Evolutionary conservation across 2,329 filamentous ascomycete species (phyloP).

Genomic region (Aureobasidium leucospermi): DNA sequence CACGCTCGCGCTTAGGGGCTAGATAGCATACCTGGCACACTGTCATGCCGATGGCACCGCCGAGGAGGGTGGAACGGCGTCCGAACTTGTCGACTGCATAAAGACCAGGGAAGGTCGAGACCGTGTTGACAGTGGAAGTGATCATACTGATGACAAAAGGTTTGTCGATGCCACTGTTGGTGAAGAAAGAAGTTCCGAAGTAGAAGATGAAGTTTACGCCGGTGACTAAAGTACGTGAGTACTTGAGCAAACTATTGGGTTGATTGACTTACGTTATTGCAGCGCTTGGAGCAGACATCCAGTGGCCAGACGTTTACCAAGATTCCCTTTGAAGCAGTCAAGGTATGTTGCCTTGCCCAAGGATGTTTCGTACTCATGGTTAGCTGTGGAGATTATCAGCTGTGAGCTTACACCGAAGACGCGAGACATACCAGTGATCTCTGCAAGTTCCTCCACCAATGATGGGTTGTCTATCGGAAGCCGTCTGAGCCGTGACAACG

Average conservation of each 20-base stretch:
- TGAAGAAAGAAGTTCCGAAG: constrained; percentile 67
- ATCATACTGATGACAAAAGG: constrained; percentile 46
- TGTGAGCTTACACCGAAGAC: no score
- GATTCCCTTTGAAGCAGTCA: constrained; percentile 52
- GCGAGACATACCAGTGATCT: constrained; percentile 51
- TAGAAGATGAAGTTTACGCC: constrained; percentile 58
- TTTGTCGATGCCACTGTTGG: constrained; percentile 24
- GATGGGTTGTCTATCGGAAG: constrained; percentile 63
- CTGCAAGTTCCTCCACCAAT: constrained; percentile 58
- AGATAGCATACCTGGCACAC: no score
- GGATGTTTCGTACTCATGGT: constrained; percentile 76
- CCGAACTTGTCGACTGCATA: constrained; percentile 68
- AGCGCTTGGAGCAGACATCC: constrained; percentile 69
- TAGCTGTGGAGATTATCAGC: constrained; percentile 43
- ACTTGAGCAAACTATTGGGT: no score
- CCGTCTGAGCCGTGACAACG: constrained; percentile 57
- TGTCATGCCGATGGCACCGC: constrained; percentile 68
- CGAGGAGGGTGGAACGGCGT: constrained; percentile 65
- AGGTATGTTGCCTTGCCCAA: constrained; percentile 54
- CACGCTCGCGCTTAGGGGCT: no score
- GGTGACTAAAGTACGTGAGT: constrained; percentile 38
- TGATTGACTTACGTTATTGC: constrained; percentile 48
- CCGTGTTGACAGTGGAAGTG: constrained; percentile 69
- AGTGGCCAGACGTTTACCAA: constrained; percentile 64
- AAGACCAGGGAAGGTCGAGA: constrained; percentile 63